These are phyloP conservation scores for Cytospora chrysosperma DNA, from an alignment of 2,329 filamentous ascomycete species.

Conservation along the genomic window DNA sequence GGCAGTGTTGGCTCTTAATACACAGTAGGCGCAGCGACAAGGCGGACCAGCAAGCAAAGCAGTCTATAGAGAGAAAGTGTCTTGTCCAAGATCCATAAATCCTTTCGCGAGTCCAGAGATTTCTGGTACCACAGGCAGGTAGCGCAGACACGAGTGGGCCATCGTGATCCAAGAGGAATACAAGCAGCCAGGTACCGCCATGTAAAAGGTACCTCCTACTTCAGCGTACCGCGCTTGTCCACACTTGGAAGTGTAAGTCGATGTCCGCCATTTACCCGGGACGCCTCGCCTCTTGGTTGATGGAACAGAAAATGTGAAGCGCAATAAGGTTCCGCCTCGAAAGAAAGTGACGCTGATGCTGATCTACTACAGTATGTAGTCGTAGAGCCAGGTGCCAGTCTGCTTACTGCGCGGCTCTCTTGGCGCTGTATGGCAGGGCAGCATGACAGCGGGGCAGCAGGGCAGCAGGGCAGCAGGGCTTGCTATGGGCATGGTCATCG, in stretches of 20 bases:
- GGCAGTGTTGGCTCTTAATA: slow-evolving; percentile 11
- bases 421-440: not conserved
- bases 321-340: not conserved
- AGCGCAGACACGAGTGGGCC: slow-evolving; percentile 13
- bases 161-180: slow-evolving; percentile 22
- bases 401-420: not conserved
- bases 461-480: not conserved
- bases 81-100: slow-evolving; percentile 13
- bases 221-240: slow-evolving; percentile 17
- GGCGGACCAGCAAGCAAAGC: not conserved
- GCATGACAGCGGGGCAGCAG: not conserved
- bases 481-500: slow-evolving; percentile 3
- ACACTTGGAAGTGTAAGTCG: slow-evolving; percentile 12
- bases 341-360: not conserved
- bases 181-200: slow-evolving; percentile 14
- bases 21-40: not conserved
- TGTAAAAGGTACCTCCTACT: slow-evolving; percentile 22
- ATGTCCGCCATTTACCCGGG: not conserved
- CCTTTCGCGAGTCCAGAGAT: slow-evolving; percentile 9
- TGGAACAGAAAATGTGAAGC: not conserved
- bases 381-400: not conserved
- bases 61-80: not conserved
- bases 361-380: not conserved
- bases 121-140: slow-evolving; percentile 8
- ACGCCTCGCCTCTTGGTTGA: not conserved